Base-by-base conservation (phyloP, 2,329 filamentous ascomycete species). In the Monosporascus sp. region DNA sequence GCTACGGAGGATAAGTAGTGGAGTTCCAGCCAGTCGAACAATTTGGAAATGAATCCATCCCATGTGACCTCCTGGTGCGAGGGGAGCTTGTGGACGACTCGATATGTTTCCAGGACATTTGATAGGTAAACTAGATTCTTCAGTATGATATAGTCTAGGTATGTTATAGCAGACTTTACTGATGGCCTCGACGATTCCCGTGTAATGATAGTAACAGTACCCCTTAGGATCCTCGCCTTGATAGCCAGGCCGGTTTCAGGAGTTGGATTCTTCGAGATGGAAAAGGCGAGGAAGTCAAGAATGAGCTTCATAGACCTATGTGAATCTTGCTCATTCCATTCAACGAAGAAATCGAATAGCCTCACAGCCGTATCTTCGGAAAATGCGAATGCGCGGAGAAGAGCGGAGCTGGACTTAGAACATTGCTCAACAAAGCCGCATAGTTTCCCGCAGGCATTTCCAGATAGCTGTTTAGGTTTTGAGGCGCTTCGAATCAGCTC, bases 81-180 rank as follows among this genome's bases (percentile, higher is more conserved):
- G 24, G 60, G 55, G 35, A 67, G 53, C 5, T 55, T 57, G 17
- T 69, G 65, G 8, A 68, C 60, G 22, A 65, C 60, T 37, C 58
- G 61, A 58, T 81, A 83, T 24, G 69, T 73, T 17, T 63, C 60
- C 11, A 71, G 66, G 35, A 83, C 67, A 54, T 81, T 71, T 52
- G 72, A 64, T 52, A 79, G 61, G 61, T 71, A 72, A 26, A 87
- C 69, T 14, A 85, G 74, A 2, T 74, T 72, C 65, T 88, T 90
- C 48, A 76, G 72, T 3, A 91, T 65, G 53, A 91, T 80, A 61
- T 85, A 79, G 48, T 87, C 84, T 38, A 90, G 71, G 17, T 80
- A 80, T 63, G 86, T 85, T 56, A 91, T 79, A 7, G 85, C 82
- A 37, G 87, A 87, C 65, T 90, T 90, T 41, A 85, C 83, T 50